Evolutionary conservation across 2,329 filamentous ascomycete species (phyloP).

Genomic region (Fusarium sp.): DNA sequence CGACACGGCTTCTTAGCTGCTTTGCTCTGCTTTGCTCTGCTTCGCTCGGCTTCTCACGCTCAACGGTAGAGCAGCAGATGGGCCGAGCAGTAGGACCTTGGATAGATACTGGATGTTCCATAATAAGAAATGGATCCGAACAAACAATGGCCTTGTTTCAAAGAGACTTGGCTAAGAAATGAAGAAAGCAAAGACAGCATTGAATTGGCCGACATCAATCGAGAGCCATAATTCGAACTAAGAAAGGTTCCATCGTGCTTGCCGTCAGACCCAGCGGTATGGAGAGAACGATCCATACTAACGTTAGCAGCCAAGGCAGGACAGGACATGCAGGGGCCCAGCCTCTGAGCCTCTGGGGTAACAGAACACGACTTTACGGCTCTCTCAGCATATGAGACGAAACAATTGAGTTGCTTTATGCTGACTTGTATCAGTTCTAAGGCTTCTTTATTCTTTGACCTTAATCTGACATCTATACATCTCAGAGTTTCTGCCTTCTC

Average conservation of each 20-base stretch:
- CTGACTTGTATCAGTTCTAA: background rate
- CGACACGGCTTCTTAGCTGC: constrained; percentile 26
- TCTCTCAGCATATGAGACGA: background rate
- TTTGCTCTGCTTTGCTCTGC: background rate
- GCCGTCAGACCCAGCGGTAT: background rate
- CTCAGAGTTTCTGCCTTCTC: background rate
- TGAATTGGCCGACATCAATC: background rate
- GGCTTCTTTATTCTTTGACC: background rate
- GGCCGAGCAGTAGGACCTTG: background rate
- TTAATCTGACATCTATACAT: background rate
- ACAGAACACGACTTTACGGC: background rate
- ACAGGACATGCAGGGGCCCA: background rate
- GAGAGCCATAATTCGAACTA: background rate
- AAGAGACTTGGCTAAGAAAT: background rate
- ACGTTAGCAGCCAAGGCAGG: background rate
- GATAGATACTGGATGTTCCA: background rate
- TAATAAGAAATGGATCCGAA: background rate
- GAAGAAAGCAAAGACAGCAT: background rate
- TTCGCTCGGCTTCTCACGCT: background rate
- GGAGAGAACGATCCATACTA: background rate
- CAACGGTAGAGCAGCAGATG: background rate
- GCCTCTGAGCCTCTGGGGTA: background rate
- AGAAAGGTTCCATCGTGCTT: background rate
- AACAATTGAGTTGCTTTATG: background rate
- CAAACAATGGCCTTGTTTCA: background rate